Conservation (phyloP, 192 early-diverging fungal genomes). For the Coemansia sp. region DNA sequence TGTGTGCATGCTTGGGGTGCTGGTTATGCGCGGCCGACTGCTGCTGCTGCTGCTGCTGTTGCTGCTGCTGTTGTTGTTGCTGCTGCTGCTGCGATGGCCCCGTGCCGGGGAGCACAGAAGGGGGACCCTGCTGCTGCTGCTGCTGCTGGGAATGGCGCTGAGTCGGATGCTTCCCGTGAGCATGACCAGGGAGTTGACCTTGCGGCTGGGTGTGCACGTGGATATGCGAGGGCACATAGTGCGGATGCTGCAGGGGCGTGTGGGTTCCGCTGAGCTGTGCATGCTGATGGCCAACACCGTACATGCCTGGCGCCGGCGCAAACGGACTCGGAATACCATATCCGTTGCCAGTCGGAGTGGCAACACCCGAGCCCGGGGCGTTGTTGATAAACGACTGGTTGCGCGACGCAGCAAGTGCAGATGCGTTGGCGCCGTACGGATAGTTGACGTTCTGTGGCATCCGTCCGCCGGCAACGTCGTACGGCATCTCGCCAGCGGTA, state of each 20-base stretch:
- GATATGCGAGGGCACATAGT: slow-evolving; percentile 30
- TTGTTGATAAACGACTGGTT: slow-evolving; percentile 17
- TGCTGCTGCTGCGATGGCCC: slow-evolving; percentile 12
- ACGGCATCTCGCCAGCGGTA: slow-evolving; percentile 7
- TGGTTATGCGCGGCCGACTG: slow-evolving; percentile 23
- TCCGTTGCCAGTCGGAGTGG: slow-evolving; percentile 21
- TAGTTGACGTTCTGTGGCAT: slow-evolving; percentile 20
- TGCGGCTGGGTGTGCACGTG: slow-evolving; percentile 19
- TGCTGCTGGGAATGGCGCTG: slow-evolving; percentile 27
- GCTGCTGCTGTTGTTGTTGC: slow-evolving; percentile 9
- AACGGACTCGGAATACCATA: slow-evolving; percentile 29
- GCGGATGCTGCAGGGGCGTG: slow-evolving; percentile 25
- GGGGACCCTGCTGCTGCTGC: not conserved
- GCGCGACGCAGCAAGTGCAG: slow-evolving; percentile 16
- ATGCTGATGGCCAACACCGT: slow-evolving; percentile 27
- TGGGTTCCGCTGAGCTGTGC: slow-evolving; percentile 5
- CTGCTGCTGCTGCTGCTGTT: slow-evolving; percentile 9
- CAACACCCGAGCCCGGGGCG: not conserved
- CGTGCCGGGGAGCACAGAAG: not conserved
- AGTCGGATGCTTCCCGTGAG: slow-evolving; percentile 8
- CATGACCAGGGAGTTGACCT: slow-evolving; percentile 11
- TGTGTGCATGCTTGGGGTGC: slow-evolving; percentile 20
- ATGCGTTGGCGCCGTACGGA: slow-evolving; percentile 16
- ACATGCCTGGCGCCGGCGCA: slow-evolving; percentile 13
- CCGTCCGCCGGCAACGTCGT: slow-evolving; percentile 18